Conservation (phyloP, 257 asterid species). For the Nicotiana tabacum region DNA sequence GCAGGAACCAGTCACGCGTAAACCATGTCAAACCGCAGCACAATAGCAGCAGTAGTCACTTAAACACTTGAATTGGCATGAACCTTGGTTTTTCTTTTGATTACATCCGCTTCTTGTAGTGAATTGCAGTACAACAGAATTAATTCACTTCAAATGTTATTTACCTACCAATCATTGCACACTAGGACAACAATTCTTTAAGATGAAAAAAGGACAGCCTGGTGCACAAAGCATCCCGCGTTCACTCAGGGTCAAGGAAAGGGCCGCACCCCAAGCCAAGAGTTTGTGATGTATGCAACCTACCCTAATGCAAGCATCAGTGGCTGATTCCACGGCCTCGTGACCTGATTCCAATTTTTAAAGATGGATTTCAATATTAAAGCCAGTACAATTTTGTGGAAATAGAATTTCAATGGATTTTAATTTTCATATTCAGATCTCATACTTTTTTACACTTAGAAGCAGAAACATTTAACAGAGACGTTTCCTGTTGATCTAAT, state of each 20-base stretch:
- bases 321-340: no score
- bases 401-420: background rate
- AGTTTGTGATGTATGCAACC: no score
- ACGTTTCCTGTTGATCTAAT: constrained; percentile 36
- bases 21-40: background rate
- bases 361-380: background rate
- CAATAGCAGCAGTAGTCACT: background rate
- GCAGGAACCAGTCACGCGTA: background rate
- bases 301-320: no score
- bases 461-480: constrained; percentile 50
- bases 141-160: background rate
- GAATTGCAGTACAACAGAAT: background rate
- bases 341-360: background rate
- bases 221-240: no score
- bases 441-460: constrained; percentile 12
- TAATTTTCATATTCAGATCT: background rate
- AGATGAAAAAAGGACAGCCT: no score
- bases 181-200: background rate
- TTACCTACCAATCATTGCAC: background rate
- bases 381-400: background rate
- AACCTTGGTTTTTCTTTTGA: background rate
- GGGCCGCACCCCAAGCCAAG: no score
- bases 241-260: no score
- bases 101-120: background rate
- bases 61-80: background rate